phyloP scores from a whole-genome alignment of 1,284 basidiomycete genomes.

The Peniophora sp. region DNA sequence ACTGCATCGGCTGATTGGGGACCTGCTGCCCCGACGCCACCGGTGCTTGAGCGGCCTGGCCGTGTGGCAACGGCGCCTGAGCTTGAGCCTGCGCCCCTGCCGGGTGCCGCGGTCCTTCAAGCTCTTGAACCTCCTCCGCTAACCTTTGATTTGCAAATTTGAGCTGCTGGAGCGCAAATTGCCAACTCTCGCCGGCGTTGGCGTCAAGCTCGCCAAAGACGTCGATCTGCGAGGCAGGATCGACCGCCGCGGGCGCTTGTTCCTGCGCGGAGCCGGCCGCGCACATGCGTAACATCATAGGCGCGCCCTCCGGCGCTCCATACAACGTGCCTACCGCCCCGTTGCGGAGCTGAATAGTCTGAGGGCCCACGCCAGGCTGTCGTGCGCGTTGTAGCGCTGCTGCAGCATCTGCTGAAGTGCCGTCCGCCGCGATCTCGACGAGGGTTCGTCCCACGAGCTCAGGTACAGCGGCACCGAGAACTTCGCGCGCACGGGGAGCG shows the following conservation, averaged over 20 bases:
- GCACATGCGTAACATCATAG: slow-evolving; percentile 24
- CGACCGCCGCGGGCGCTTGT: slow-evolving; percentile 8
- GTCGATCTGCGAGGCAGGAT: slow-evolving; percentile 25
- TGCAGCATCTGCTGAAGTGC: slow-evolving; percentile 8
- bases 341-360: slow-evolving; percentile 9
- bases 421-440: slow-evolving; percentile 37
- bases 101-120: slow-evolving; percentile 32
- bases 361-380: too few species aligned
- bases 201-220: slow-evolving; percentile 72
- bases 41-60: slow-evolving; percentile 3
- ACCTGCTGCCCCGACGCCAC: slow-evolving; percentile 5
- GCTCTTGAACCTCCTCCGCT: slow-evolving; percentile 54
- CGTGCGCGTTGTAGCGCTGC: slow-evolving; percentile 15
- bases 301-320: slow-evolving; percentile 12
- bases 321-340: slow-evolving; percentile 7
- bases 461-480: slow-evolving; percentile 61
- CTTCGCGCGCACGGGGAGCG: slow-evolving; percentile 38
- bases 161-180: slow-evolving; percentile 86
- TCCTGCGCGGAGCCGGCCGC: slow-evolving; percentile 7
- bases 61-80: slow-evolving; percentile 7
- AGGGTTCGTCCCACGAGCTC: slow-evolving; percentile 66
- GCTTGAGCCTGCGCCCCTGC: not conserved
- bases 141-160: slow-evolving; percentile 68
- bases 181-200: slow-evolving; percentile 71
- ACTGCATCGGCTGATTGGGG: slow-evolving; percentile 1